A percentile compares a stretch with the other conserved stretches of the same genome.
Conservation (phyloP, 1,284 basidiomycete genomes). For the Tremellales sp. region DNA sequence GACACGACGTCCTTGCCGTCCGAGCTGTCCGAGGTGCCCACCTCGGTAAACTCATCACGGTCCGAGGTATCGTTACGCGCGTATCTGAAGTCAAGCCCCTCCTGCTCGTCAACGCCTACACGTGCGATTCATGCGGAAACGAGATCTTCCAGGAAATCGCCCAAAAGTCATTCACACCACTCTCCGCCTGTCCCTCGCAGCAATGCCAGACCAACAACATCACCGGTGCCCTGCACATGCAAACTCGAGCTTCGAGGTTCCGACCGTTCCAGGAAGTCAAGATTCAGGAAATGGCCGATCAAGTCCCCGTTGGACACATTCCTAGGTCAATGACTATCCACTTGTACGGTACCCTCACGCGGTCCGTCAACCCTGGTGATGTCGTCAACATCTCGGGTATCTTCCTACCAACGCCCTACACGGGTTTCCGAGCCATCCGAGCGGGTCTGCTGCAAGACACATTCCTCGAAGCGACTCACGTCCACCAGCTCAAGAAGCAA, state of each 20-base stretch:
- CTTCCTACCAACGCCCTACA: conserved; percentile 85
- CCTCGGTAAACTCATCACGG: conserved; percentile 88
- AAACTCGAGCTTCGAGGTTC: conserved; percentile 94
- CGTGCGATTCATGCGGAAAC: conserved; percentile 95
- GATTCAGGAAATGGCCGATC: conserved; percentile 99
- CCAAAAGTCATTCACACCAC: conserved; percentile 86
- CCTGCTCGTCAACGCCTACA: conserved; percentile 95
- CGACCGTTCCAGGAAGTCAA: conserved; percentile 98
- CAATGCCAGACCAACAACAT: conserved; percentile 85
- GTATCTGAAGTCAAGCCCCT: conserved; percentile 99
- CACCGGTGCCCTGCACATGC: conserved; percentile 91
- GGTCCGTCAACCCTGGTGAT: conserved; percentile 91
- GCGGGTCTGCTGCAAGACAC: conserved; percentile 96
- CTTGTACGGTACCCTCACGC: conserved; percentile 82
- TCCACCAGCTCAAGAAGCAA: conserved; percentile 95
- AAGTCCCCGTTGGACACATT: conserved; percentile 99
- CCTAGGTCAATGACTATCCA: conserved; percentile 97
- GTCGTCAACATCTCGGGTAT: conserved; percentile 87
- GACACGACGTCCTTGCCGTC: conserved; percentile 70
- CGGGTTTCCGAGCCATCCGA: conserved; percentile 80
- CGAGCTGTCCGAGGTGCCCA: conserved; percentile 81
- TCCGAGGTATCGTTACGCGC: conserved; percentile 95
- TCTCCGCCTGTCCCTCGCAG: conserved; percentile 78
- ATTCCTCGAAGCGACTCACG: conserved; percentile 86
- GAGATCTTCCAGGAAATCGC: conserved; percentile 98